Base-by-base conservation (phyloP, 805 yeast genomes). In the Lipomyces chichibuensis region DNA sequence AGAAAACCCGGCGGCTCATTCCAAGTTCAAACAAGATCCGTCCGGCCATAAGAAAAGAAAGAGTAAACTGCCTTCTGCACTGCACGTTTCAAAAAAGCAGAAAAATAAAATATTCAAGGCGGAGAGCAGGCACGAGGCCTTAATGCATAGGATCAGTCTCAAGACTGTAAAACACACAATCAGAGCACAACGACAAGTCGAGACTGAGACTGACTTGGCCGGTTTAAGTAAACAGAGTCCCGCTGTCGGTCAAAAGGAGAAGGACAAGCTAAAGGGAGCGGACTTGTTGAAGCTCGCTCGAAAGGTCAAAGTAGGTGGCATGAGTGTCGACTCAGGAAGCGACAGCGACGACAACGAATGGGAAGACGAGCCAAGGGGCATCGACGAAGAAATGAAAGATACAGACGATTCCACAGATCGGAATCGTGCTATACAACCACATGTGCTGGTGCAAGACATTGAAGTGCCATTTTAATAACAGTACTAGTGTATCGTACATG, bases 281-380 rank as follows among this genome's bases (percentile, higher is more conserved):
- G 65, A 61, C 46, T 29, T 61, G n/a, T 29, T 61, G 43, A 59
- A 55, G 7, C 39, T 61, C 35, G 63, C 57, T n/a, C 51, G 63
- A 43, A 52, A 56, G 49, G 25, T 61, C 52, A 57, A 62, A 25
- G 60, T 57, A 0, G 59, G 61, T 8, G 68, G 65, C 23, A 65
- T 61, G 65, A 65, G 39, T 55, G 65, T 60, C 61, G 70, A 60
- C 52, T 8, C 27, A 14, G 46, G 32, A 43, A 49, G 52, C 17
- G 64, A 61, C 51, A 37, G 32, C 51, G 67, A 33, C 52, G 35
- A 23, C 51, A 62, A 33, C 52, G 53, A 35, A n/a, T 23, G 53
- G 25, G 70, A 62, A 29, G 68, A 59, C 68, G 74, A 65, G 67
- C 55, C 55, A 65, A 62, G 72, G 61, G 60, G 60, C 8, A 51